Conservation (phyloP, 1,284 basidiomycete genomes). For the Paramarasmius palmivorus region DNA sequence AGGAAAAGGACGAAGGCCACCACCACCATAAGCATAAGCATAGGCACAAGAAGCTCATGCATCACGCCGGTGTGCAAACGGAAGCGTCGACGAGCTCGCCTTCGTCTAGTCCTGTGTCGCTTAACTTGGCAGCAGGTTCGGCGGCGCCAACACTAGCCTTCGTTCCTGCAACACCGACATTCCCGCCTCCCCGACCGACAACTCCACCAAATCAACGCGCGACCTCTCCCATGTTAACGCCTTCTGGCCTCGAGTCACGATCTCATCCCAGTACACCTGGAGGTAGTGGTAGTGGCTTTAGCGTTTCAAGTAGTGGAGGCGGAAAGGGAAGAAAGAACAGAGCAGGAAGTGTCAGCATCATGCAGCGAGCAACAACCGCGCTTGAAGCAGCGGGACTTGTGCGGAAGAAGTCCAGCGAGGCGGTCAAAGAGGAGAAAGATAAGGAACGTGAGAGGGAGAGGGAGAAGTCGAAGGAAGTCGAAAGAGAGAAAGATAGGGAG, state of each 20-base stretch:
- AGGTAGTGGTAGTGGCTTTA: conserved; percentile 29
- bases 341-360: conserved; percentile 87
- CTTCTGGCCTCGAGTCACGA: conserved; percentile 43
- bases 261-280: conserved; percentile 70
- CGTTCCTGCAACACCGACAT: conserved; percentile 74
- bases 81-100: conserved; percentile 25
- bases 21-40: conserved; percentile 1
- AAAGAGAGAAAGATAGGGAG: conserved; percentile 39
- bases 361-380: conserved; percentile 91
- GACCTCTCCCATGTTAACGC: conserved; percentile 59
- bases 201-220: conserved; percentile 52
- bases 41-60: conserved; percentile 21
- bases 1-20: neutral
- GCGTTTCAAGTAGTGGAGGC: conserved; percentile 25
- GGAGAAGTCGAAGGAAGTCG: conserved; percentile 28
- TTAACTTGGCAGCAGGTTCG: neutral
- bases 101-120: conserved; percentile 46
- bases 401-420: conserved; percentile 77
- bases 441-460: conserved; percentile 37
- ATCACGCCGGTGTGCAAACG: conserved; percentile 36
- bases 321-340: conserved; percentile 65
- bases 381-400: conserved; percentile 79
- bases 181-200: conserved; percentile 34
- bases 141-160: conserved; percentile 61
- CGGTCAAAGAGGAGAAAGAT: conserved; percentile 60